These are phyloP conservation scores for Apiospora phragmitis DNA, from an alignment of 2,329 filamentous ascomycete species.

Conservation along the genomic window DNA sequence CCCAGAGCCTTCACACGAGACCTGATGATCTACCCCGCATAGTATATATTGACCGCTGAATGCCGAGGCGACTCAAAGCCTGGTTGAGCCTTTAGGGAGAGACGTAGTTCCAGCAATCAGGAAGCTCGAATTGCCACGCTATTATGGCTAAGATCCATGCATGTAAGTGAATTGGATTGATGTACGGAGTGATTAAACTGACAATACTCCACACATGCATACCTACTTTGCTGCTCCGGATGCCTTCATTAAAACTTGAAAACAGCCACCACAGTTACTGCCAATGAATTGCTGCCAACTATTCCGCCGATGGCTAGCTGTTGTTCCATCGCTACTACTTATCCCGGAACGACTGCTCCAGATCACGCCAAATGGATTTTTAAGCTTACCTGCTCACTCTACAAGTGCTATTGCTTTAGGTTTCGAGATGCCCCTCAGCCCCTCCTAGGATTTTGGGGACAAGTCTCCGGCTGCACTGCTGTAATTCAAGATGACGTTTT, in stretches of 20 bases:
- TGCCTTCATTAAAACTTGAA: neutral
- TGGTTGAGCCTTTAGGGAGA: neutral
- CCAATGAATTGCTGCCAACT: neutral
- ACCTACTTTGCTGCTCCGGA: neutral
- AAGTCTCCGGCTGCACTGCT: neutral
- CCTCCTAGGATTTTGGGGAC: neutral
- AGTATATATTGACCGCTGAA: neutral
- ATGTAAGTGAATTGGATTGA: neutral
- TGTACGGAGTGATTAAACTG: neutral
- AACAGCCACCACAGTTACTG: neutral
- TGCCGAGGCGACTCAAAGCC: neutral
- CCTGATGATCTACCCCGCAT: slow-evolving; percentile 1
- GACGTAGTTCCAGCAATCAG: slow-evolving; percentile 5
- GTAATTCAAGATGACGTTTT: neutral
- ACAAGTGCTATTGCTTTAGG: neutral
- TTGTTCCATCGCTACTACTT: neutral
- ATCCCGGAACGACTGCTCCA: neutral
- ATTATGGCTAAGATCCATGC: neutral
- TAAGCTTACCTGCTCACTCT: neutral
- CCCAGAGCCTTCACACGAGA: neutral
- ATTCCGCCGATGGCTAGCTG: neutral
- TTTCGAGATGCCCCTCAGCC: neutral
- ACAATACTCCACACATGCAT: neutral
- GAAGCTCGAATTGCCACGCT: neutral
- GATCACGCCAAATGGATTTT: neutral